phyloP scores from a whole-genome alignment of 345 rosid genomes.

The Brassica juncea region DNA sequence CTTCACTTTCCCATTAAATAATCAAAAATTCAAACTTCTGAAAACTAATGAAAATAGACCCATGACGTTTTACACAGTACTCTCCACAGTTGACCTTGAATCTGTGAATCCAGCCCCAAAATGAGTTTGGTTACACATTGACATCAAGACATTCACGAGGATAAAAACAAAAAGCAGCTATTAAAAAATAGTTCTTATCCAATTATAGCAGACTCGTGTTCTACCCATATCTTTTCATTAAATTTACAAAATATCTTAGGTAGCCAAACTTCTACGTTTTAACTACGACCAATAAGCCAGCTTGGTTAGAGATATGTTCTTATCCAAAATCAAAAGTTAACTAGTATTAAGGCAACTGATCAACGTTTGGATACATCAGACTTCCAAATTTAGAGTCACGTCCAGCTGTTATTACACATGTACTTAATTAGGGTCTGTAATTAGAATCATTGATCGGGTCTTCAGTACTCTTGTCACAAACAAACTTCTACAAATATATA shows the following conservation, averaged over 20 bases:
- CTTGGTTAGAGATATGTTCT: constrained; percentile 11
- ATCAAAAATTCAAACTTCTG: constrained; percentile 7
- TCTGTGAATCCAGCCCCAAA: not conserved
- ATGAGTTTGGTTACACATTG: not conserved
- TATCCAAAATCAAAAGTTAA: constrained; percentile 17
- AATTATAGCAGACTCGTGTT: not conserved
- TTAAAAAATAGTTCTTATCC: constrained; percentile 20
- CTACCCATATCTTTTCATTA: not conserved
- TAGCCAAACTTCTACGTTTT: not conserved
- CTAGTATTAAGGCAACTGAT: not conserved
- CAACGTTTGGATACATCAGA: not conserved
- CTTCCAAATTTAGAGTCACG: not conserved
- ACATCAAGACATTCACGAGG: not conserved
- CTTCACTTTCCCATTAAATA: not conserved
- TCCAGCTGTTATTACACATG: not conserved
- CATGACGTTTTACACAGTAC: constrained; percentile 25
- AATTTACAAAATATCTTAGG: not conserved
- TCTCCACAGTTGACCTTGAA: not conserved
- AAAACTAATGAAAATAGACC: constrained; percentile 17
- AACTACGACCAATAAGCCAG: not conserved
- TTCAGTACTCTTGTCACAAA: not conserved
- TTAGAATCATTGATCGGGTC: constrained; percentile 27
- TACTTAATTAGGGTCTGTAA: not conserved
- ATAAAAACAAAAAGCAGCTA: not conserved
- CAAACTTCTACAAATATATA: constrained; percentile 22